Evolutionary conservation across 2,329 filamentous ascomycete genomes (phyloP), one percentile per base, ranked within the genome.

Genomic region (Xylaria sp.): DNA sequence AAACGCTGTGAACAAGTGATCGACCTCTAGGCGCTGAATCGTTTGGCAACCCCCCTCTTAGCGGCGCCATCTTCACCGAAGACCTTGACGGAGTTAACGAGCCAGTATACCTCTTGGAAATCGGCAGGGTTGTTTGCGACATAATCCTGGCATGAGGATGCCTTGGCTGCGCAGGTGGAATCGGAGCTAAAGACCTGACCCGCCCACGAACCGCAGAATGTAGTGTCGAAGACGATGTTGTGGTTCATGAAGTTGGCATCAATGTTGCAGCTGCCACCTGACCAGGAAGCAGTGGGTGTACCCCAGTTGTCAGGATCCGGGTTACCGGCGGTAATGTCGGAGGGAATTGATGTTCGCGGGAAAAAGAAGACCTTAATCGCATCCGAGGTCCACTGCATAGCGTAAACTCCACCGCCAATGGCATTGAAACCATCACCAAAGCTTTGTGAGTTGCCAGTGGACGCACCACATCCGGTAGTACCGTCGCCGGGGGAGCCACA

Each of bases 121-220:
- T 86, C 92, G 9, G 80, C 76, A 0, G 94, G 92, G 80, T 94
- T 92, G 74, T 86, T 83, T 64, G 85, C 84, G 25, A 97, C 94
- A 78, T 89, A 97, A 28, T 89, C 87, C 34, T 90, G 78, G 83
- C 94, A 97, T 0, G 89, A 90, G 48, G 81, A 70, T 0, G 89
- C 92, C 73, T 88, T 84, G 50, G 85, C 81, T 1, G 85, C 81
- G 79, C 92, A 94, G 52, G 86, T 85, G 4, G 80, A 70, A 69
- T 90, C 85, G 39, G 79, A 76, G 58, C 77, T 76, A 91, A 92
- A 97, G 41, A 90, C 88, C 51, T 83, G 78, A 28, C 93, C 93
- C 8, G 94, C 94, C 94, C 94, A 97, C 77, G 91, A 88, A 23
- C 94, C 94, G 80, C 94, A 98, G 79, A 97, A 93, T 6, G 92